Conservation (phyloP, 2,329 filamentous ascomycete species). For the Calonectria naviculata region DNA sequence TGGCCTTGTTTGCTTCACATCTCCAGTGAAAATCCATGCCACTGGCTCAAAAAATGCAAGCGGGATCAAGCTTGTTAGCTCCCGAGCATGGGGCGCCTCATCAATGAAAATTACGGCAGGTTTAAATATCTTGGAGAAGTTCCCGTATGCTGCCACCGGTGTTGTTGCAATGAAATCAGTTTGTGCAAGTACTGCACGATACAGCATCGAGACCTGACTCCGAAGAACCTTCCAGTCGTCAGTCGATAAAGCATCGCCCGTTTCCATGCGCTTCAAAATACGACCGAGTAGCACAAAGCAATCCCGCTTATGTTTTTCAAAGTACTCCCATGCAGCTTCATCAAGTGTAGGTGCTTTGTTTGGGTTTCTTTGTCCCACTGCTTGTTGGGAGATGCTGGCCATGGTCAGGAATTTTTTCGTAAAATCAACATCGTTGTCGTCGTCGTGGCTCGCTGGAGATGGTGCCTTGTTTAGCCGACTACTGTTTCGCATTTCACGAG, state of each 20-base stretch:
- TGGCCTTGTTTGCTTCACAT: conserved; percentile 56
- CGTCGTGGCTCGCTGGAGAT: not conserved
- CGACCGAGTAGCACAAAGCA: conserved; percentile 48
- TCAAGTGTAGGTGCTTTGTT: conserved; percentile 53
- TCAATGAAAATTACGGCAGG: conserved; percentile 90
- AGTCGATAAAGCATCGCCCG: conserved; percentile 36
- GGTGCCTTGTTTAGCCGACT: conserved; percentile 39
- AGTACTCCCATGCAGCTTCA: conserved; percentile 55
- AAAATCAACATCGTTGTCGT: conserved; percentile 42
- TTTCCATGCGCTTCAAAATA: conserved; percentile 48
- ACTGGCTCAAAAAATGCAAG: conserved; percentile 55
- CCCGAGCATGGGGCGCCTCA: conserved; percentile 65
- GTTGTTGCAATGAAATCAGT: conserved; percentile 60
- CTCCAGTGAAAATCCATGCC: conserved; percentile 59
- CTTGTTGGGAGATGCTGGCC: conserved; percentile 34
- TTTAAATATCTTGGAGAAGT: conserved; percentile 67
- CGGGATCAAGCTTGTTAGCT: conserved; percentile 57
- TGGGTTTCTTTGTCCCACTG: conserved; percentile 20
- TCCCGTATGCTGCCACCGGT: conserved; percentile 53
- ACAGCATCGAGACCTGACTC: conserved; percentile 47
- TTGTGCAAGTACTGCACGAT: conserved; percentile 49
- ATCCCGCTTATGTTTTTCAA: conserved; percentile 43
- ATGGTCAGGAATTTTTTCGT: conserved; percentile 48
- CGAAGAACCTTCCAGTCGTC: conserved; percentile 45
- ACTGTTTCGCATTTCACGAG: conserved; percentile 48